phyloP scores from a whole-genome alignment of 2,329 filamentous ascomycete genomes.

The Rachicladosporium sp. region DNA sequence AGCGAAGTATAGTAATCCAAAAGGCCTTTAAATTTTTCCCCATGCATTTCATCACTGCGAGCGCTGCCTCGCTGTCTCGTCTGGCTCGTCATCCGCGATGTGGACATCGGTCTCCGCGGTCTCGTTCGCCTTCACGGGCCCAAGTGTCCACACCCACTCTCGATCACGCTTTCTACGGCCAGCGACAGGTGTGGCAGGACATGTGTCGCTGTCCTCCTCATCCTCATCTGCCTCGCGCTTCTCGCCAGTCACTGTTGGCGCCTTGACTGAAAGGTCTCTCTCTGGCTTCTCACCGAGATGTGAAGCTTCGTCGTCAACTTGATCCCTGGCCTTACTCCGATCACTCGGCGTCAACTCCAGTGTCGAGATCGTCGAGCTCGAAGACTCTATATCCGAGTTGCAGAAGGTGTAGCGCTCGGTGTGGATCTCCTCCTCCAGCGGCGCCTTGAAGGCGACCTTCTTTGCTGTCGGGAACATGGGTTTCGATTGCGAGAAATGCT shows the following conservation, averaged over 20 bases:
- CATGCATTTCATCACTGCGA: conserved; percentile 1
- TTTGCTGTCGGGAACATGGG: conserved; percentile 44
- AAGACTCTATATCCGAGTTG: conserved; percentile 42
- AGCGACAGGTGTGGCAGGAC: conserved; percentile 41
- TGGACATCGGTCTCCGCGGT: not conserved
- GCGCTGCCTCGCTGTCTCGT: not conserved
- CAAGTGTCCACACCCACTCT: conserved; percentile 48
- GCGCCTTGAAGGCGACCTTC: conserved; percentile 43
- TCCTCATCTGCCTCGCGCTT: conserved; percentile 33
- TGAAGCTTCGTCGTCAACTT: conserved; percentile 2
- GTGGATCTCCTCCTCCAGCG: conserved; percentile 47
- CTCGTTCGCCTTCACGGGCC: conserved; percentile 18
- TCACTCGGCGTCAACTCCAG: conserved; percentile 13
- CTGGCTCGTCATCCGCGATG: not conserved
- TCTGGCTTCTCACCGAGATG: conserved; percentile 1
- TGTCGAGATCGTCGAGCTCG: conserved; percentile 21
- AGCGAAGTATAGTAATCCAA: no score
- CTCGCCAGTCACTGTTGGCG: conserved; percentile 16
- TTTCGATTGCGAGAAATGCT: conserved; percentile 24
- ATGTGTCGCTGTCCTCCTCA: conserved; percentile 30
- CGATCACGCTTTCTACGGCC: conserved; percentile 41
- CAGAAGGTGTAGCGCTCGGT: conserved; percentile 43
- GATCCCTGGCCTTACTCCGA: conserved; percentile 2
- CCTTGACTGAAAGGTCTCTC: not conserved
- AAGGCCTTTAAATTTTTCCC: not conserved